Evolutionary conservation across 1,139 yeast species (phyloP).

Genomic region (Debaryomyces subglobosus): DNA sequence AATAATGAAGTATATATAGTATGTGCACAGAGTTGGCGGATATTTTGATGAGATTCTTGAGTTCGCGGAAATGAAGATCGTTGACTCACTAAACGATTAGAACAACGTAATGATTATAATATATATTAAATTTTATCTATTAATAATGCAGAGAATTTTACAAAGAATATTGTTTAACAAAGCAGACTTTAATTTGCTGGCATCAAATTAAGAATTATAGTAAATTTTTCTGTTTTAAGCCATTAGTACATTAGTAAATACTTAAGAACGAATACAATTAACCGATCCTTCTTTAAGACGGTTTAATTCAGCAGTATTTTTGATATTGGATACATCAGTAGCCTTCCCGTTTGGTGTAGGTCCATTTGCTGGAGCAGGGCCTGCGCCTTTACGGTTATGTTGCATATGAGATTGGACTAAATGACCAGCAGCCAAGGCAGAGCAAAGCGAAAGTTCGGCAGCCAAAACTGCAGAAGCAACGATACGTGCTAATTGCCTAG

Average conservation of each 20-base stretch:
- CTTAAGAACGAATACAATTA: slow-evolving; percentile 63
- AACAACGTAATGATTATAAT: slow-evolving; percentile 3
- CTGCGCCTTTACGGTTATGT: slow-evolving; percentile 75
- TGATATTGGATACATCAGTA: slow-evolving; percentile 18
- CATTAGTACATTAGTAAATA: slow-evolving; percentile 1
- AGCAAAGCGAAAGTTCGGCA: slow-evolving; percentile 90
- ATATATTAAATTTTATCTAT: slow-evolving; percentile 7
- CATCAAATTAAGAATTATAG: neutral
- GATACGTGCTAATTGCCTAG: slow-evolving; percentile 91
- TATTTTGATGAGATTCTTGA: neutral
- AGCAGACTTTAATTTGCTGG: neutral
- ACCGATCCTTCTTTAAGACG: slow-evolving; percentile 71
- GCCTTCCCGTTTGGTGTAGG: slow-evolving; percentile 20
- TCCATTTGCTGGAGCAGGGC: slow-evolving; percentile 20
- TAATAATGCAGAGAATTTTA: slow-evolving; percentile 7
- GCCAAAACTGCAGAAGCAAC: slow-evolving; percentile 96
- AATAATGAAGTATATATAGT: neutral
- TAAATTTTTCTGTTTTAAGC: slow-evolving; percentile 7
- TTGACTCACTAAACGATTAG: neutral
- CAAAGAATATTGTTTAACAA: neutral
- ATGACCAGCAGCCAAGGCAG: slow-evolving; percentile 98
- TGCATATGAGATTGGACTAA: slow-evolving; percentile 97
- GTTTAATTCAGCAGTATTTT: slow-evolving; percentile 43
- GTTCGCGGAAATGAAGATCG: neutral
- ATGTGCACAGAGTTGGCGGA: neutral